Percentiles rank a stretch among this genome's conserved stretches.
Conservation (phyloP, 495 filamentous ascomycete species). For the Diplogelasinospora grovesii region DNA sequence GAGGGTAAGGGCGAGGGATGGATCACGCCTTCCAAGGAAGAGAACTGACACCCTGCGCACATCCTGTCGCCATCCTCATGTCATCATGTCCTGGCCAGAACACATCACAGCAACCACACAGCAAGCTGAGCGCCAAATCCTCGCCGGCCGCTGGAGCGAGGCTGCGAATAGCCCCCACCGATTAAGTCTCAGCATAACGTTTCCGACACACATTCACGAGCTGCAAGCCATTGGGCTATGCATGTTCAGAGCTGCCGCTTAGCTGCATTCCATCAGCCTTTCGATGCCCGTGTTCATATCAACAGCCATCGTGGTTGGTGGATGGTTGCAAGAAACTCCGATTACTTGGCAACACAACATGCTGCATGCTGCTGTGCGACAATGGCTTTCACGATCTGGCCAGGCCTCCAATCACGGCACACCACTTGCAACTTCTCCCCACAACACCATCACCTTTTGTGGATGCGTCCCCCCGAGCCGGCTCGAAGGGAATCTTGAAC, state of each 20-base stretch:
- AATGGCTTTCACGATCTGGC: neutral
- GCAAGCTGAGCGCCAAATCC: conserved; percentile 11
- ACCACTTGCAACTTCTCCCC: neutral
- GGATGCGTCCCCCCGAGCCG: conserved; percentile 20
- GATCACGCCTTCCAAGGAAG: neutral
- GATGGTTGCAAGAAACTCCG: neutral
- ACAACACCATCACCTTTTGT: no score
- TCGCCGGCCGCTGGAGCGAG: conserved; percentile 14
- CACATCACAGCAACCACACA: no score
- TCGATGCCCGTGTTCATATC: neutral
- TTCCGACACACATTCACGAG: conserved; percentile 8
- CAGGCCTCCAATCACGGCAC: neutral
- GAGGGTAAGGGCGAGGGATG: conserved; percentile 32
- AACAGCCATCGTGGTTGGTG: no score
- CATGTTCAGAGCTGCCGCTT: conserved; percentile 12
- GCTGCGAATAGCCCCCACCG: conserved; percentile 10
- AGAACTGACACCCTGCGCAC: conserved; percentile 11
- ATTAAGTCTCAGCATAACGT: conserved; percentile 13
- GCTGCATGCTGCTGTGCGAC: neutral
- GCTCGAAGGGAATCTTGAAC: conserved; percentile 12
- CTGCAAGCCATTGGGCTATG: conserved; percentile 15
- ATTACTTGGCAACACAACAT: neutral
- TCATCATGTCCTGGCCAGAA: conserved; percentile 14
- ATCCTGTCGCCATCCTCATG: conserved; percentile 12
- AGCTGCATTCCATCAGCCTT: conserved; percentile 2